Percentiles rank a stretch among this genome's conserved stretches.
These are phyloP conservation scores for Ganoderma lucidum DNA, from an alignment of 1,284 basidiomycete species.

Conservation along the genomic window DNA sequence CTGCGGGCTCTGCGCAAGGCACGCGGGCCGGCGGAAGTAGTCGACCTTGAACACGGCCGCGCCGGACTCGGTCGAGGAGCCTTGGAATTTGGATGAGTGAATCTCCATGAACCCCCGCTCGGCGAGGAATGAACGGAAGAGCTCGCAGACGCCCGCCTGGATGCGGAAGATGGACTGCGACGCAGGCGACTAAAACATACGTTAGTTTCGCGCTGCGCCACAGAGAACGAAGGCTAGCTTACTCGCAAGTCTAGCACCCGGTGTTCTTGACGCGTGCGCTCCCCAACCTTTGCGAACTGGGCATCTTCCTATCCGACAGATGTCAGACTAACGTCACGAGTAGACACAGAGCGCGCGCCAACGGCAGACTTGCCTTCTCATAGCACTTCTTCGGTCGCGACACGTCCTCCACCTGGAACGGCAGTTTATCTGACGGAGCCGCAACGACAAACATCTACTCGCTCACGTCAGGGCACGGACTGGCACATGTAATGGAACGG, in stretches of 20 bases:
- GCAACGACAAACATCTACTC: conserved; percentile 55
- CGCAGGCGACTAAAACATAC: conserved; percentile 52
- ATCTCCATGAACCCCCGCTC: conserved; percentile 68
- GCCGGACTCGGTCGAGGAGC: conserved; percentile 74
- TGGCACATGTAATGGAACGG: conserved; percentile 33
- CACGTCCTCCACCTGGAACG: conserved; percentile 52
- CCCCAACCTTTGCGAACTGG: conserved; percentile 53
- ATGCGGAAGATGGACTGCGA: conserved; percentile 79
- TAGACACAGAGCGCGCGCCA: no score
- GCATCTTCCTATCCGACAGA: conserved; percentile 43
- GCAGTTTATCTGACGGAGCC: conserved; percentile 54
- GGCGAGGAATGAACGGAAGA: conserved; percentile 71
- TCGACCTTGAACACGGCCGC: conserved; percentile 77
- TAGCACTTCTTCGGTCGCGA: conserved; percentile 39
- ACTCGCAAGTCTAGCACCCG: conserved; percentile 71
- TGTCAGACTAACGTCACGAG: conserved; percentile 32
- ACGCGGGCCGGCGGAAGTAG: conserved; percentile 73
- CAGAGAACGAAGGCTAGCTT: conserved; percentile 14
- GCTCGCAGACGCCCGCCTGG: conserved; percentile 65
- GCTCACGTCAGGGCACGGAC: neutral
- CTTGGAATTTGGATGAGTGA: conserved; percentile 76
- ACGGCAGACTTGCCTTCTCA: conserved; percentile 21
- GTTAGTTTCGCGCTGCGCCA: neutral
- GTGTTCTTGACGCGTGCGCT: conserved; percentile 71
- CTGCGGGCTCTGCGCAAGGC: conserved; percentile 77